These are phyloP conservation scores for Solanum neorickii DNA, from an alignment of 257 asterid genomes.

Conservation along the genomic window DNA sequence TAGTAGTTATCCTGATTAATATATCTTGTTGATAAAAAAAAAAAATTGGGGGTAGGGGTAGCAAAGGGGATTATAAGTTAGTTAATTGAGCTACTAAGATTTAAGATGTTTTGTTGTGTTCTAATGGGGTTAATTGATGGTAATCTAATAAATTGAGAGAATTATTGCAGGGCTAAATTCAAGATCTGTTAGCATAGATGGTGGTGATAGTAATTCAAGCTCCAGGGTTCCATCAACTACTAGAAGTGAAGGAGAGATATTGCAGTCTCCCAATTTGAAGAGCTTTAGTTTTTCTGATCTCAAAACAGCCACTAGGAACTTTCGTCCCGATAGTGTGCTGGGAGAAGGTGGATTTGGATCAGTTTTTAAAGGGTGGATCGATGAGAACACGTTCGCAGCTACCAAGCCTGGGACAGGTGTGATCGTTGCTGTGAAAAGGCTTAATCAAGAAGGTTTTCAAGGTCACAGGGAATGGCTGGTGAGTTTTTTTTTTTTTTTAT, in stretches of 20 bases:
- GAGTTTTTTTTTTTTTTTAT: conserved; percentile 11
- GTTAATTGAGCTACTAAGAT: neutral
- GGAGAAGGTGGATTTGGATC: conserved; percentile 94
- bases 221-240: conserved; percentile 43
- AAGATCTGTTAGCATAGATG: conserved; percentile 33
- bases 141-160: neutral
- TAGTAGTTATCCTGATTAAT: neutral
- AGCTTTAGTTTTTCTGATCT: conserved; percentile 57
- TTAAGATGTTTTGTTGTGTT: neutral
- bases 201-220: conserved; percentile 10
- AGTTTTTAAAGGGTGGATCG: conserved; percentile 88
- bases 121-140: neutral
- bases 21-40: neutral
- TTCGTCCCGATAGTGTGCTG: conserved; percentile 69
- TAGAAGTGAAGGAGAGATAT: conserved; percentile 81
- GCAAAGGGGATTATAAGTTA: neutral
- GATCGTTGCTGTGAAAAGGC: conserved; percentile 67
- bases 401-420: conserved; percentile 73
- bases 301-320: conserved; percentile 65
- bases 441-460: conserved; percentile 63
- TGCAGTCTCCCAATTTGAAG: conserved; percentile 61
- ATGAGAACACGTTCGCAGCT: conserved; percentile 48
- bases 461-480: conserved; percentile 93
- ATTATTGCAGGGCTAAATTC: conserved; percentile 37
- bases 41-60: neutral